These are phyloP conservation scores for Apophysomyces trapeziformis DNA, from an alignment of 371 early-diverging fungal species.

Conservation along the genomic window DNA sequence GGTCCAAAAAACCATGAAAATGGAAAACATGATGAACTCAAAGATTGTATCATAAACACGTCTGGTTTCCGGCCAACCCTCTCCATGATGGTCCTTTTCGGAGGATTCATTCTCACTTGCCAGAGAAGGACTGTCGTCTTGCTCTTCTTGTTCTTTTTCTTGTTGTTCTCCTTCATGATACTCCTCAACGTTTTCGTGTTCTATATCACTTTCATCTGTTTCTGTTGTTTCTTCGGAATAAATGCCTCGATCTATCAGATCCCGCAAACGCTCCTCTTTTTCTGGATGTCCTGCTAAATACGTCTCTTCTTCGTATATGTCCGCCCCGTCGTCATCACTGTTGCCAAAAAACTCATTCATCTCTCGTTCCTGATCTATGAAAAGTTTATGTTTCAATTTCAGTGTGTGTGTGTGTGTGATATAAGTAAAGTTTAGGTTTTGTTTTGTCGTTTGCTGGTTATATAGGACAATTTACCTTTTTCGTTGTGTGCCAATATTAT, in stretches of 20 bases:
- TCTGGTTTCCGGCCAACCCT: slow-evolving; percentile 5
- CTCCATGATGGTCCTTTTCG: neutral
- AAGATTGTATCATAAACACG: slow-evolving; percentile 14
- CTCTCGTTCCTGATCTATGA: neutral
- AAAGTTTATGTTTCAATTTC: too few species aligned
- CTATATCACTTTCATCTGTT: neutral
- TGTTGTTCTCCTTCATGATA: neutral
- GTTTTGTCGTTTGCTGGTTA: neutral
- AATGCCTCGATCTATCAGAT: neutral
- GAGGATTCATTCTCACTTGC: neutral
- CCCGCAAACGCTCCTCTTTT: slow-evolving; percentile 14
- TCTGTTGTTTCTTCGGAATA: neutral
- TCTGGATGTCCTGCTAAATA: slow-evolving; percentile 10
- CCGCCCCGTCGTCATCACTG: slow-evolving; percentile 14
- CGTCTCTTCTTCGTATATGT: slow-evolving; percentile 17
- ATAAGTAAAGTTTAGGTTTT: neutral
- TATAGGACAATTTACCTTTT: neutral
- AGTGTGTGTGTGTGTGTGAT: too few species aligned
- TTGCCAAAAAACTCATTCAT: slow-evolving; percentile 1
- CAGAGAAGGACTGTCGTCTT: slow-evolving; percentile 8
- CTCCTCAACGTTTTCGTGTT: neutral
- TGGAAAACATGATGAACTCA: slow-evolving; percentile 17
- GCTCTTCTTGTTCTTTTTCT: slow-evolving; percentile 9
- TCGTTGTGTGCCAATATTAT: slow-evolving; percentile 7
- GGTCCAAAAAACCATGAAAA: slow-evolving; percentile 20